A percentile compares a stretch with the other conserved stretches of the same genome.
phyloP scores from a whole-genome alignment of 1,139 yeast species.

The Spencermartinsiella ligniputridi region DNA sequence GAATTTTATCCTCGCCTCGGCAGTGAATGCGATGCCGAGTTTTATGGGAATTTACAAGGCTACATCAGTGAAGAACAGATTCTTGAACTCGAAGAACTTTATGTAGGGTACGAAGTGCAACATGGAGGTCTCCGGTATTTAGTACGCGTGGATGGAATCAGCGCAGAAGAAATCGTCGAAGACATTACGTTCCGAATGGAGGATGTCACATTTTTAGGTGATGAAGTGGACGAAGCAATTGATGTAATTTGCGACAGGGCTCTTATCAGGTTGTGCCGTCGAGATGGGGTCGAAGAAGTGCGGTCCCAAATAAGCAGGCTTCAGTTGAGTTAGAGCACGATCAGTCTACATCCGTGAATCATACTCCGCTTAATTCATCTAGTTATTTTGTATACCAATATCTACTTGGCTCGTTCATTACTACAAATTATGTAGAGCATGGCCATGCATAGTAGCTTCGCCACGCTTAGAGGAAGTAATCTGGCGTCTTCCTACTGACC shows the following conservation, averaged over 20 bases:
- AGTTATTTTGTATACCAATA: no score
- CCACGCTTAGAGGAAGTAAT: slow-evolving; percentile 64
- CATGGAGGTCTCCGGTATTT: slow-evolving; percentile 86
- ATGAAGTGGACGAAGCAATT: slow-evolving; percentile 64
- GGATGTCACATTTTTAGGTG: slow-evolving; percentile 45
- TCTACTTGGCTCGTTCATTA: not conserved
- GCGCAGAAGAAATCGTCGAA: slow-evolving; percentile 58
- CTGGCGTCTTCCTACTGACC: slow-evolving; percentile 96
- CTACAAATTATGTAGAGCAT: not conserved
- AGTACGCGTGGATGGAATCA: slow-evolving; percentile 84
- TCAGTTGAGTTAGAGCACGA: not conserved
- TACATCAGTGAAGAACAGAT: slow-evolving; percentile 46
- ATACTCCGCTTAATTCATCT: no score
- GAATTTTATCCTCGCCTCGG: slow-evolving; percentile 93
- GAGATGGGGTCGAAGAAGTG: not conserved
- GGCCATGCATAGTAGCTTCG: not conserved
- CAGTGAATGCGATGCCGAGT: slow-evolving; percentile 73
- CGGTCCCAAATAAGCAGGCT: not conserved
- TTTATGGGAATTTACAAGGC: slow-evolving; percentile 51
- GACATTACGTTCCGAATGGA: slow-evolving; percentile 61
- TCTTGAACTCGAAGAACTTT: slow-evolving; percentile 46
- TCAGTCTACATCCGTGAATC: not conserved
- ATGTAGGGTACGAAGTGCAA: slow-evolving; percentile 56
- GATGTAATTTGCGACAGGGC: slow-evolving; percentile 87
- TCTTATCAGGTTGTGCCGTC: slow-evolving; percentile 55